These are phyloP conservation scores for Wickerhamomyces tratensis DNA, from an alignment of 805 yeast genomes.

Conservation along the genomic window DNA sequence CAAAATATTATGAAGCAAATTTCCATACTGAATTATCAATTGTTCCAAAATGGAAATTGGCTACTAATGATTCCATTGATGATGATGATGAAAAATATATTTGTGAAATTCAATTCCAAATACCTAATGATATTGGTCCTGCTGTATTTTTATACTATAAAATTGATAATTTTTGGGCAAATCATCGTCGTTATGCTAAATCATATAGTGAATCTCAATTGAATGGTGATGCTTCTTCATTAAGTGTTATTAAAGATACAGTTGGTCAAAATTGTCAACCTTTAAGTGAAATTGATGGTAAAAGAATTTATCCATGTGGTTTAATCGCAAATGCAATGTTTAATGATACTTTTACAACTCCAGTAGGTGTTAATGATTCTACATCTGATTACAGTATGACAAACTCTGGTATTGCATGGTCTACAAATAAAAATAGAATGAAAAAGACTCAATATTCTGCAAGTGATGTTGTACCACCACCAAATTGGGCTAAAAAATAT, in stretches of 20 bases:
- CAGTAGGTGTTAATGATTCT: constrained; percentile 20
- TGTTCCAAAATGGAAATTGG: constrained; percentile 62
- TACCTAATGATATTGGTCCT: constrained; percentile 63
- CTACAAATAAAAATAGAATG: constrained; percentile 52
- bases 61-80: constrained; percentile 29
- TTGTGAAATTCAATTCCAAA: constrained; percentile 66
- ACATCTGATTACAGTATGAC: constrained; percentile 33
- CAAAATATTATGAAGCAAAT: constrained; percentile 42
- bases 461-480: constrained; percentile 82
- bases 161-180: constrained; percentile 84
- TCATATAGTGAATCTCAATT: constrained; percentile 83
- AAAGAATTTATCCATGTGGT: constrained; percentile 75
- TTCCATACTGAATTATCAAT: constrained; percentile 36
- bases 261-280: constrained; percentile 57
- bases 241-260: constrained; percentile 36
- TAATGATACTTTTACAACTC: constrained; percentile 60
- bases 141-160: constrained; percentile 75
- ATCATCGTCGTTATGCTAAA: constrained; percentile 88
- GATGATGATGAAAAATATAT: constrained; percentile 40
- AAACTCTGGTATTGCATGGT: constrained; percentile 60
- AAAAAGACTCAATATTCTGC: constrained; percentile 58
- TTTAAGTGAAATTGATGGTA: constrained; percentile 42
- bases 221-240: constrained; percentile 61
- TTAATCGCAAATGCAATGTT: constrained; percentile 72
- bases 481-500: constrained; percentile 70